Percentiles rank a stretch among this genome's conserved stretches.
phyloP scores from a whole-genome alignment of 192 early-diverging fungal genomes.

The Coemansia sp. region DNA sequence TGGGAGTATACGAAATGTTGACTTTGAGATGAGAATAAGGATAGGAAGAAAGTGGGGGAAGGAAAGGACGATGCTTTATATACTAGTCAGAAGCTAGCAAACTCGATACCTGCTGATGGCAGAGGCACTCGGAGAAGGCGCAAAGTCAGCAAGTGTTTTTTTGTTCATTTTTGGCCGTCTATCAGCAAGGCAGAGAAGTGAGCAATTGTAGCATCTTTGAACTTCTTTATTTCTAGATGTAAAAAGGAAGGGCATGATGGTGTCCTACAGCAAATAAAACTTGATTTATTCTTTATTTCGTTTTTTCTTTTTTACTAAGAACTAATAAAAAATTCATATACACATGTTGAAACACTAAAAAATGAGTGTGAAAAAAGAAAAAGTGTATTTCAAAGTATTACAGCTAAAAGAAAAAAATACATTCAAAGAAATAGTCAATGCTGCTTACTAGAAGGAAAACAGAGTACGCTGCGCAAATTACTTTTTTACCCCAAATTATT shows the following conservation, averaged over 20 bases:
- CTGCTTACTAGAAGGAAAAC: background rate
- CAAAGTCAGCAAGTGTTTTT: background rate
- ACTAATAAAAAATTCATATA: too few relatives aligned
- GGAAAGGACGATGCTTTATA: too few relatives aligned
- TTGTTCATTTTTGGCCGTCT: conserved; percentile 2
- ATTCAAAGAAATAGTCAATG: too few relatives aligned
- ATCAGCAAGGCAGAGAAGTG: background rate
- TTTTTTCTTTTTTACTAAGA: conserved; percentile 1
- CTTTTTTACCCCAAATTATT: background rate
- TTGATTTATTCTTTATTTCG: background rate
- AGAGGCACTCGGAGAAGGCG: too few relatives aligned
- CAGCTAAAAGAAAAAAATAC: background rate
- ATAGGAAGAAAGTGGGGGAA: background rate
- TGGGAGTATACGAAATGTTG: background rate
- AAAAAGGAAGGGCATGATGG: background rate
- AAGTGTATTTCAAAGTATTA: background rate
- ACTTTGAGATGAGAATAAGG: background rate
- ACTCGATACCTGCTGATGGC: too few relatives aligned
- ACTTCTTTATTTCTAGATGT: conserved; percentile 4
- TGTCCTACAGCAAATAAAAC: background rate
- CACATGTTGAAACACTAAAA: too few relatives aligned
- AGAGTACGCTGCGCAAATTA: background rate
- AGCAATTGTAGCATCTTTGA: background rate
- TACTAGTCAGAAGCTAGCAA: background rate
- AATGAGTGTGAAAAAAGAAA: background rate